Percentiles rank a stretch among this genome's conserved stretches.
Evolutionary conservation across 352 stramenopile genomes (phyloP).

Genomic region (Plasmopara viticola): DNA sequence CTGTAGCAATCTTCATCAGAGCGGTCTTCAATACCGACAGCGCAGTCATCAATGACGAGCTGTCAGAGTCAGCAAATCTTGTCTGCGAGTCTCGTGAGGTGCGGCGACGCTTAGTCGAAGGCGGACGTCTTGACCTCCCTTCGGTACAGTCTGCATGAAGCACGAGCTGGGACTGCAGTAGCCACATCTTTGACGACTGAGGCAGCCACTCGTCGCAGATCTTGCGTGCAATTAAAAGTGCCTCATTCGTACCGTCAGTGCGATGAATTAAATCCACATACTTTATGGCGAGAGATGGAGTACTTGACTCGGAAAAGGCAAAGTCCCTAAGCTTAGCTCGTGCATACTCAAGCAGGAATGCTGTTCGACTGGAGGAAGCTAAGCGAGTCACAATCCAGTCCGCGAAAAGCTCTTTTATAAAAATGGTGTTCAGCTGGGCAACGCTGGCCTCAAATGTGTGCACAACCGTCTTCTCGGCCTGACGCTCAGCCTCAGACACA

Average conservation of each 20-base stretch:
- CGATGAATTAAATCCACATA: conserved; percentile 74
- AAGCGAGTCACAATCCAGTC: conserved; percentile 59
- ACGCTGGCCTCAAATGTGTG: conserved; percentile 60
- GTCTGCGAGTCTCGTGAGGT: conserved; percentile 28
- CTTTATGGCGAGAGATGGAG: conserved; percentile 34
- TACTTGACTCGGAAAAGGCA: conserved; percentile 17
- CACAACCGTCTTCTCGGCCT: conserved; percentile 44
- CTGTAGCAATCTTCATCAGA: conserved; percentile 29
- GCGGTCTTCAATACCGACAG: conserved; percentile 46
- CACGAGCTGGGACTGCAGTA: conserved; percentile 68
- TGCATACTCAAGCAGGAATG: conserved; percentile 50
- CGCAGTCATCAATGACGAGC: conserved; percentile 29
- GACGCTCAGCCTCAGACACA: conserved; percentile 27
- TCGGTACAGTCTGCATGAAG: conserved; percentile 38
- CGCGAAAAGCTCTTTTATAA: conserved; percentile 59
- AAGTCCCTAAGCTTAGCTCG: conserved; percentile 50
- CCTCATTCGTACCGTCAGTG: conserved; percentile 42
- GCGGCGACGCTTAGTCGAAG: conserved; percentile 46
- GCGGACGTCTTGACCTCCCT: conserved; percentile 5
- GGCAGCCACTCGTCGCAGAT: conserved; percentile 33
- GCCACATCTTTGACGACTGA: conserved; percentile 43
- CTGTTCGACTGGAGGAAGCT: conserved; percentile 31
- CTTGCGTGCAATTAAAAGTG: conserved; percentile 36
- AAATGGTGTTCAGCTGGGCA: conserved; percentile 28
- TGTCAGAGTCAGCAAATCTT: conserved; percentile 3